Base-by-base conservation (phyloP, 176 grass and related monocot genomes). In the Musa schizocarpa region DNA sequence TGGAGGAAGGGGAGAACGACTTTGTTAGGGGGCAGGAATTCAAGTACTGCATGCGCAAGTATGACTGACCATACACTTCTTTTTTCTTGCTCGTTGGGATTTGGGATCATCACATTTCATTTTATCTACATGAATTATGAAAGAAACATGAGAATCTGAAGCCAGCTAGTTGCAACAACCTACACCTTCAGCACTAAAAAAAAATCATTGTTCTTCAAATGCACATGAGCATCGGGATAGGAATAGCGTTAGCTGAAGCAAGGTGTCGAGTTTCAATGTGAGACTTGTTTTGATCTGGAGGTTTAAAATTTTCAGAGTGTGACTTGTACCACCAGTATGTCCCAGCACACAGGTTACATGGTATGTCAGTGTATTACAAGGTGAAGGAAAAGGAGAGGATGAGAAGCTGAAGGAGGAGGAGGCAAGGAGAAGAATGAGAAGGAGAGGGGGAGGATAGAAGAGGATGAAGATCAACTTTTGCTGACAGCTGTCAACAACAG, bases 21-120 rank as follows among this genome's bases (percentile, higher is more conserved):
- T 87, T 88, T 53, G 68, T 93, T 76, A 85, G 94, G 17, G 43
- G 88, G 55, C 90, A 98, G 59, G 94, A 98, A 82, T 98, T 83
- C 86, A 98, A 98, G 72, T 98, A 93, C 76, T 98, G 94, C 82
- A 88, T 93, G 94, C 82, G 83, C 88, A 98, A 91, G 94, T 98
- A 65, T 69, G 57, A 52, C 11, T n/a, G 23, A 73, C 16, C 13
- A 9, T 52, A 62, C 11, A 11, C 2, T 19, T 73, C 8, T 13
- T 1, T 65, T 55, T 5, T 79, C 48, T 52, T 58, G 49, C 4
- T 43, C 4, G 34, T 43, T 43, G 34, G 34, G 34, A 6, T 3
- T 43, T 43, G 34, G 34, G 4, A 43, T 43, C 34, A 43, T 43
- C 34, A 6, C 16, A 72, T 13, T 78, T 68, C 54, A 72, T 82